Evolutionary conservation across 768 basidiomycete genomes (phyloP).

Genomic region (Auricularia cornea): DNA sequence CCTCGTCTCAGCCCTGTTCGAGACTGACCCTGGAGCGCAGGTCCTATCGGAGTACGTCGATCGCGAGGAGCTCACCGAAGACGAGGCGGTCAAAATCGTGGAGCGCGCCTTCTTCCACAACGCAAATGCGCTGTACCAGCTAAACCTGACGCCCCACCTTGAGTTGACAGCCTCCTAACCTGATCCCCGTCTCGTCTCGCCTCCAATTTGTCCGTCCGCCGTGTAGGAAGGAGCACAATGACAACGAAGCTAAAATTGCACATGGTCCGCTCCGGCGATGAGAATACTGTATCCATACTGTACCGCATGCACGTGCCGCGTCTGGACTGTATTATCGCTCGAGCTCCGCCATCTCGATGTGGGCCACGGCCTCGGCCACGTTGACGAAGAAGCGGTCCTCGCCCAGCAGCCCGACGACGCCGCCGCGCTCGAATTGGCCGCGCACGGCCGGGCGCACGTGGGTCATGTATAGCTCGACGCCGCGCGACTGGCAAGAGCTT

Average conservation of each 20-base stretch:
- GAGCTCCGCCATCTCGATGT: slow-evolving; percentile 20
- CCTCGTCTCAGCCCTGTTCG: neutral
- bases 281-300: no score
- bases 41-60: slow-evolving; percentile 46
- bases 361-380: slow-evolving; percentile 34
- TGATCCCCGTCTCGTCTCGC: no score
- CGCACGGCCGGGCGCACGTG: slow-evolving; percentile 35
- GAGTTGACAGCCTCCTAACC: no score
- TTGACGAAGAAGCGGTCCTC: slow-evolving; percentile 37
- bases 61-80: slow-evolving; percentile 42
- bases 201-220: no score
- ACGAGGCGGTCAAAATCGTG: slow-evolving; percentile 45
- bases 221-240: no score
- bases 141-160: slow-evolving; percentile 16
- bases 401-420: slow-evolving; percentile 42
- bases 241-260: no score
- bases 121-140: slow-evolving; percentile 53
- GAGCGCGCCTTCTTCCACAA: slow-evolving; percentile 57
- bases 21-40: slow-evolving; percentile 25
- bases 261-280: no score
- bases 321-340: neutral
- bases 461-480: slow-evolving; percentile 43
- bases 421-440: slow-evolving; percentile 41
- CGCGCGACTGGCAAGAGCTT: slow-evolving; percentile 33
- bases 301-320: no score